phyloP scores from a whole-genome alignment of 352 stramenopile genomes.

The Globisporangium echinulatum region DNA sequence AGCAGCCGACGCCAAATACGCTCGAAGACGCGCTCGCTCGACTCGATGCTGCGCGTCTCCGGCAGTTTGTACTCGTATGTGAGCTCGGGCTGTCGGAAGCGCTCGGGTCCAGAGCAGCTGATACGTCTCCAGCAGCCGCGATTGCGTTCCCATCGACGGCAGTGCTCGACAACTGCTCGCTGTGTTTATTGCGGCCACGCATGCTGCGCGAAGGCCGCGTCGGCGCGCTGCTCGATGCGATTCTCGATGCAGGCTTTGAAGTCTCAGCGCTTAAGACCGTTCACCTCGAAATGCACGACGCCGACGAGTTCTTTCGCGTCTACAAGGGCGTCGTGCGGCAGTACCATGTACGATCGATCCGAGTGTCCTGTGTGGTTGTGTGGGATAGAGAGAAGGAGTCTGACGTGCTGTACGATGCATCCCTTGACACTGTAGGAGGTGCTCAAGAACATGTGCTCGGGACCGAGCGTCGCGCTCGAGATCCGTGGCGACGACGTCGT shows the following conservation, averaged over 20 bases:
- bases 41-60: constrained; percentile 16
- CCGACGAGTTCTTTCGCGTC: constrained; percentile 89
- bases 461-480: constrained; percentile 84
- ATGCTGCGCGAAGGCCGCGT: constrained; percentile 52
- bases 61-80: constrained; percentile 14
- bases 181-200: constrained; percentile 54
- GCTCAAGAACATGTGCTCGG: constrained; percentile 89
- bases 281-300: constrained; percentile 66
- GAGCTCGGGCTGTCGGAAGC: constrained; percentile 17
- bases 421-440: constrained; percentile 37
- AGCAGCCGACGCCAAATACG: constrained; percentile 18
- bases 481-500: constrained; percentile 83
- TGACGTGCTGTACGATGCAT: no score
- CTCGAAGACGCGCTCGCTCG: constrained; percentile 19
- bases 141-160: constrained; percentile 32
- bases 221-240: constrained; percentile 75
- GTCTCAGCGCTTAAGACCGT: constrained; percentile 86
- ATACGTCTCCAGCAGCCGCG: not conserved
- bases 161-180: constrained; percentile 55
- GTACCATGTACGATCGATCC: constrained; percentile 43
- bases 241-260: constrained; percentile 80
- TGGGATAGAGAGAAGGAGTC: not conserved
- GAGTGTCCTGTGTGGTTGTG: not conserved
- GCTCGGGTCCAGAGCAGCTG: not conserved
- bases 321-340: constrained; percentile 70